These are phyloP conservation scores for Tilletia walkeri DNA, from an alignment of 1,284 basidiomycete species.

Conservation along the genomic window DNA sequence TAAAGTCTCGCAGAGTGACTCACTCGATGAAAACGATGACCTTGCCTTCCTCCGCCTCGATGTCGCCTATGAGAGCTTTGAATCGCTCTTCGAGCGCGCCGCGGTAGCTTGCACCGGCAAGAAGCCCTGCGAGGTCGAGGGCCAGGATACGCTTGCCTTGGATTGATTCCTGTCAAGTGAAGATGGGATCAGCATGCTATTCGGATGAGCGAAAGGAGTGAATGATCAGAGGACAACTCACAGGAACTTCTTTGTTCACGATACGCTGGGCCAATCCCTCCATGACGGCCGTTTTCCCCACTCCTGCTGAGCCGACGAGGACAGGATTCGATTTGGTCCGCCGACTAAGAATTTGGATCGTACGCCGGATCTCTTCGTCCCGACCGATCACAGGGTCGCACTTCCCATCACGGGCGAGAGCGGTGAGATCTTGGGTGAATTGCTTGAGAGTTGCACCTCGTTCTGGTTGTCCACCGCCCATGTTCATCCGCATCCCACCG, in stretches of 20 bases:
- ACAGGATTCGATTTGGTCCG: conserved; percentile 72
- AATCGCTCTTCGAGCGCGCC: conserved; percentile 91
- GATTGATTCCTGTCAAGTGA: conserved; percentile 52
- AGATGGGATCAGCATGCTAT: neutral
- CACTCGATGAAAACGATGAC: conserved; percentile 80
- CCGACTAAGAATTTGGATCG: conserved; percentile 68
- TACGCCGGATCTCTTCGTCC: conserved; percentile 74
- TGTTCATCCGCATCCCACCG: conserved; percentile 27
- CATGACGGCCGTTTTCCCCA: conserved; percentile 69
- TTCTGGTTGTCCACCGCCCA: conserved; percentile 25
- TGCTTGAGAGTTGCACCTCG: conserved; percentile 35
- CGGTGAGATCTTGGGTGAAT: conserved; percentile 35
- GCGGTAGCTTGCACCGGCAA: conserved; percentile 82
- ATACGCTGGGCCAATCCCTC: conserved; percentile 87
- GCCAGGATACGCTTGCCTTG: conserved; percentile 59
- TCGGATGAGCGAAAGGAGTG: no score
- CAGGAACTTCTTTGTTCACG: conserved; percentile 83
- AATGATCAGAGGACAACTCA: neutral
- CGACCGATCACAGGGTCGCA: conserved; percentile 60
- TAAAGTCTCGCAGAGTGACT: neutral
- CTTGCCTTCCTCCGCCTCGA: conserved; percentile 60
- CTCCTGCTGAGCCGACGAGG: conserved; percentile 58
- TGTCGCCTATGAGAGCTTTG: conserved; percentile 78
- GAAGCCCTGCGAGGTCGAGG: conserved; percentile 74
- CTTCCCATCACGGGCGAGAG: conserved; percentile 36